Conservation (phyloP, 306 rosid species). For the Cucumis hystrix region DNA sequence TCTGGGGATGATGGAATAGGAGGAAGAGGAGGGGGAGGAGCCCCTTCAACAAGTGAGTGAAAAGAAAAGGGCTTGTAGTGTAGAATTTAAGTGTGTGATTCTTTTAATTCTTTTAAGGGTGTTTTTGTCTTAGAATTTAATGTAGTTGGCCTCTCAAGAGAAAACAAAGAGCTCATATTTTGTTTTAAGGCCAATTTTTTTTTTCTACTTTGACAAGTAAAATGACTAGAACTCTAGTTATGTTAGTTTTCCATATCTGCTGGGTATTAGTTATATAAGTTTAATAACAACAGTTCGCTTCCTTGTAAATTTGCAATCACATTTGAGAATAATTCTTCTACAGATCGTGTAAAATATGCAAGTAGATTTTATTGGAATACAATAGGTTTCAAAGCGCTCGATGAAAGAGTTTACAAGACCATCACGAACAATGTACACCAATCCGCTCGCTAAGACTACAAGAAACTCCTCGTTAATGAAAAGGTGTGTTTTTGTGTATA, state of each 20-base stretch:
- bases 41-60: constrained; percentile 5
- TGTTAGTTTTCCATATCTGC: not conserved
- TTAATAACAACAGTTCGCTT: not conserved
- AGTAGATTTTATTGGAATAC: not conserved
- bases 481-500: not conserved
- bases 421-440: not conserved
- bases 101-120: constrained; percentile 9
- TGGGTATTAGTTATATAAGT: not conserved
- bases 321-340: not conserved
- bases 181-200: not conserved
- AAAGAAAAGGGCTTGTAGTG: not conserved
- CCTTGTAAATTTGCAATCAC: not conserved
- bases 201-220: not conserved
- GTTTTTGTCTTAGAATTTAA: not conserved
- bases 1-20: constrained; percentile 27
- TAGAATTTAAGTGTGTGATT: not conserved
- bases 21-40: not conserved
- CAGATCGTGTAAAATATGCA: not conserved
- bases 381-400: not conserved
- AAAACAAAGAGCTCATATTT: not conserved
- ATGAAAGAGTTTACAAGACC: not conserved
- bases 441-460: constrained; percentile 1
- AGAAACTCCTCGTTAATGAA: constrained; percentile 2
- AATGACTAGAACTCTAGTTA: not conserved
- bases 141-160: not conserved